Percentiles rank a stretch among this genome's conserved stretches.
These are phyloP conservation scores for Agarophyton chilense DNA, from an alignment of 23 red algal genomes.

Conservation along the genomic window DNA sequence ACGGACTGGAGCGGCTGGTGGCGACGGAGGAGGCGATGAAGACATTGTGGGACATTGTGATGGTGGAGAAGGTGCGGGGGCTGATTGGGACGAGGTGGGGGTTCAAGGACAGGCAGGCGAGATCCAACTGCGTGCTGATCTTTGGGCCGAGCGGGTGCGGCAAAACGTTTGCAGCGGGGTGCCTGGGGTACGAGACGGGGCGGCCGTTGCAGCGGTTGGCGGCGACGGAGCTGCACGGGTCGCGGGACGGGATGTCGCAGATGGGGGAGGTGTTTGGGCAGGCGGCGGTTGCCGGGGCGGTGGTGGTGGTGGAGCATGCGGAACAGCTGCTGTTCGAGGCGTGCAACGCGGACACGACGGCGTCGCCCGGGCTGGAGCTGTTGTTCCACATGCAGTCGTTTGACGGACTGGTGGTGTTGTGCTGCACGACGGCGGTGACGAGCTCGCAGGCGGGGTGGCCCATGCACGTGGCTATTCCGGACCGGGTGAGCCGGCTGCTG, in stretches of 20 bases:
- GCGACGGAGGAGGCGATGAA: constrained; percentile 57
- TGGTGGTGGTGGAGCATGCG: constrained; percentile 72
- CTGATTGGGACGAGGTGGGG: constrained; percentile 66
- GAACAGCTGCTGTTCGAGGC: constrained; percentile 66
- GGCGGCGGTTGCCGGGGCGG: constrained; percentile 63
- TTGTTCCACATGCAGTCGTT: constrained; percentile 71
- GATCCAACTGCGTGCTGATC: constrained; percentile 60
- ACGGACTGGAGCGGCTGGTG: constrained; percentile 51
- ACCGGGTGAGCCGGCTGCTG: constrained; percentile 45
- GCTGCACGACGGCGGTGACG: constrained; percentile 34
- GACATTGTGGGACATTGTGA: constrained; percentile 50
- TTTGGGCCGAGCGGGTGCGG: constrained; percentile 61
- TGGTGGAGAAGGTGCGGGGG: constrained; percentile 68
- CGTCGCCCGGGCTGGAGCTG: constrained; percentile 50
- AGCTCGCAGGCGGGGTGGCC: constrained; percentile 52
- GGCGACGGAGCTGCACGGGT: constrained; percentile 57
- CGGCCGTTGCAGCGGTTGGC: constrained; percentile 62
- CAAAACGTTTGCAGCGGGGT: constrained; percentile 68
- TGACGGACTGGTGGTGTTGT: constrained; percentile 64
- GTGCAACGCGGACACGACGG: neutral
- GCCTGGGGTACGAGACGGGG: constrained; percentile 71
- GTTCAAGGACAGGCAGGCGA: constrained; percentile 50
- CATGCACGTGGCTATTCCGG: constrained; percentile 40
- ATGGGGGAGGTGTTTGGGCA: constrained; percentile 61
- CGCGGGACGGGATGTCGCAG: constrained; percentile 8